Conservation (phyloP, 2,329 filamentous ascomycete species). For the Acephala macrosclerotiorum region DNA sequence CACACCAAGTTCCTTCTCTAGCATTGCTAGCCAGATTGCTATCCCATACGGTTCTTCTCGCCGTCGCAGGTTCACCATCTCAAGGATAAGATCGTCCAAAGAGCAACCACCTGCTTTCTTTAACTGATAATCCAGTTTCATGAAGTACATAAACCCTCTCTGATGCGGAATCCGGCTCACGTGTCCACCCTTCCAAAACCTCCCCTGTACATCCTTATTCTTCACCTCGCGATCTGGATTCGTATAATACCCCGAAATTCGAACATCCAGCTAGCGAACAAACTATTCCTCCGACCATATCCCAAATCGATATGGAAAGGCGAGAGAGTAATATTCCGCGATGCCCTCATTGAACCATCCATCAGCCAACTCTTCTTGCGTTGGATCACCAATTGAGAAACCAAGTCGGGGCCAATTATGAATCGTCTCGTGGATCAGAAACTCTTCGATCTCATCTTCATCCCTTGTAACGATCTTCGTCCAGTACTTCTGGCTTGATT, state of each 20-base stretch:
- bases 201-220: slow-evolving; percentile 8
- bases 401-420: slow-evolving; percentile 13
- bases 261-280: neutral
- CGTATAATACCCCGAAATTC: slow-evolving; percentile 7
- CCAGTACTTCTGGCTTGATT: neutral
- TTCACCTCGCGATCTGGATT: slow-evolving; percentile 7
- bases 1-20: neutral
- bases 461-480: slow-evolving; percentile 2
- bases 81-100: neutral
- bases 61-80: neutral
- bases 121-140: slow-evolving; percentile 3
- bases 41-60: neutral
- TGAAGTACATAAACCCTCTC: slow-evolving; percentile 10
- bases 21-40: neutral
- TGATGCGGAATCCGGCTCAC: slow-evolving; percentile 11
- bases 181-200: slow-evolving; percentile 9
- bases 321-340: slow-evolving; percentile 7
- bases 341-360: slow-evolving; percentile 14
- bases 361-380: slow-evolving; percentile 8
- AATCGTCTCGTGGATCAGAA: slow-evolving; percentile 9
- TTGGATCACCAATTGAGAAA: neutral
- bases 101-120: slow-evolving; percentile 3
- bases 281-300: neutral
- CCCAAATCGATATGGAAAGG: slow-evolving; percentile 2
- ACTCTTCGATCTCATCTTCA: slow-evolving; percentile 9